phyloP scores from a whole-genome alignment of 2,329 filamentous ascomycete genomes.

The Juglanconis sp. region DNA sequence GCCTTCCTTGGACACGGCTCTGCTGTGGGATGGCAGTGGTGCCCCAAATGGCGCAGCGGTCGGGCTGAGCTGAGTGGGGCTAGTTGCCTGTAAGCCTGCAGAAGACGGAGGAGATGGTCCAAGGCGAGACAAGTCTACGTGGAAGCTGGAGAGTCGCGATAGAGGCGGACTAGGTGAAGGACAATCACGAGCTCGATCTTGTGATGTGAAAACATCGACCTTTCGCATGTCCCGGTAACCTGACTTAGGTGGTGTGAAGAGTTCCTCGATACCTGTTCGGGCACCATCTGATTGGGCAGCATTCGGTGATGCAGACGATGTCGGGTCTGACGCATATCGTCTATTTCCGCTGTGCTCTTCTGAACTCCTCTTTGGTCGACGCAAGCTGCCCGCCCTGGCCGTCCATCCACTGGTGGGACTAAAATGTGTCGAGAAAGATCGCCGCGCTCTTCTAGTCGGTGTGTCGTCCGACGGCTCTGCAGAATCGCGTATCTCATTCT shows the following conservation, averaged over 20 bases:
- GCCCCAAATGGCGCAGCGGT: conserved; percentile 28
- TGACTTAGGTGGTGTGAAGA: conserved; percentile 24
- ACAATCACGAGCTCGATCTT: conserved; percentile 40
- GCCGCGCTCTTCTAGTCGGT: conserved; percentile 43
- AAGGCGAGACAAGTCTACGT: conserved; percentile 49
- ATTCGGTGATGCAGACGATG: conserved; percentile 29
- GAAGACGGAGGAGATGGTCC: conserved; percentile 40
- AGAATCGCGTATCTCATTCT: conserved; percentile 8
- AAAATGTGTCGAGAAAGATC: conserved; percentile 60
- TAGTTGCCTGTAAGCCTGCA: conserved; percentile 34
- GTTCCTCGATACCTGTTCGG: conserved; percentile 26
- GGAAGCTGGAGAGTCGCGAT: conserved; percentile 52
- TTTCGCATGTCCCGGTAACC: conserved; percentile 25
- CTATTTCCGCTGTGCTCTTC: conserved; percentile 40
- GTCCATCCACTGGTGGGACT: conserved; percentile 56
- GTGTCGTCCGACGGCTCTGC: conserved; percentile 34
- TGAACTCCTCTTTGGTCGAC: conserved; percentile 50
- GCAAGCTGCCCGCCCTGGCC: conserved; percentile 53
- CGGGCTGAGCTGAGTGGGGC: conserved; percentile 40
- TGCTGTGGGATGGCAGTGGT: conserved; percentile 37
- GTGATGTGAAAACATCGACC: conserved; percentile 26
- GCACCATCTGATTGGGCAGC: conserved; percentile 21
- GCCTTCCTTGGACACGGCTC: conserved; percentile 43
- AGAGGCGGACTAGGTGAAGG: conserved; percentile 57
- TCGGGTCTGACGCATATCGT: conserved; percentile 54